Conservation (phyloP, 2,329 filamentous ascomycete species). For the Curvularia sp. region DNA sequence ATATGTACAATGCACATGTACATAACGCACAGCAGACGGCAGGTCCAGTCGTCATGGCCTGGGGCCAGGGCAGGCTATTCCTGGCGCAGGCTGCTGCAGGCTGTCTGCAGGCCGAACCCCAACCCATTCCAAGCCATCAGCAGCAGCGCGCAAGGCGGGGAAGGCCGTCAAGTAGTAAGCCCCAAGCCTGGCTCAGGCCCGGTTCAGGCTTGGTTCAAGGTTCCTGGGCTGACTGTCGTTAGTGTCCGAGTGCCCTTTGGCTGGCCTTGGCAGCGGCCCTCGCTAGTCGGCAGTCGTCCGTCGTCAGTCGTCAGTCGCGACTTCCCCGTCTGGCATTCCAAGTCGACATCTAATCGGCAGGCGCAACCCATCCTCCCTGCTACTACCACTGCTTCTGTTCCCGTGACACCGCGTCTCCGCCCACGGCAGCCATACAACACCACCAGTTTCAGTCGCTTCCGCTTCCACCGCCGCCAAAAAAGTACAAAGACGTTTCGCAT, state of each 20-base stretch:
- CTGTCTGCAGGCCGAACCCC: slow-evolving; percentile 5
- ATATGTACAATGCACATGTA: not conserved
- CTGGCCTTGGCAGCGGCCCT: slow-evolving; percentile 8
- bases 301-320: not conserved
- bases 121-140: not conserved
- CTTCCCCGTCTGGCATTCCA: not conserved
- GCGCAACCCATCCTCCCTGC: not conserved
- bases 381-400: not conserved
- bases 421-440: not conserved
- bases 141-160: slow-evolving; percentile 11
- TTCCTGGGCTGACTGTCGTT: too few relatives aligned
- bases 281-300: too few relatives aligned
- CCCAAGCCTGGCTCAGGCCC: slow-evolving; percentile 1
- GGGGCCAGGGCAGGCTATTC: slow-evolving; percentile 11
- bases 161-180: slow-evolving; percentile 9
- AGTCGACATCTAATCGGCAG: not conserved
- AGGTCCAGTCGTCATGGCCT: not conserved
- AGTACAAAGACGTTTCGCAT: slow-evolving; percentile 9
- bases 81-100: slow-evolving; percentile 8
- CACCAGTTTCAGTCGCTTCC: not conserved
- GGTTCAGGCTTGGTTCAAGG: too few relatives aligned
- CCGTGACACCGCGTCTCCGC: not conserved
- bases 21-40: not conserved
- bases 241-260: slow-evolving; percentile 2
- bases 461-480: slow-evolving; percentile 2